Evolutionary conservation across 805 yeast genomes (phyloP), one percentile per base, ranked within the genome.

Genomic region (Cyberlindnera americana): DNA sequence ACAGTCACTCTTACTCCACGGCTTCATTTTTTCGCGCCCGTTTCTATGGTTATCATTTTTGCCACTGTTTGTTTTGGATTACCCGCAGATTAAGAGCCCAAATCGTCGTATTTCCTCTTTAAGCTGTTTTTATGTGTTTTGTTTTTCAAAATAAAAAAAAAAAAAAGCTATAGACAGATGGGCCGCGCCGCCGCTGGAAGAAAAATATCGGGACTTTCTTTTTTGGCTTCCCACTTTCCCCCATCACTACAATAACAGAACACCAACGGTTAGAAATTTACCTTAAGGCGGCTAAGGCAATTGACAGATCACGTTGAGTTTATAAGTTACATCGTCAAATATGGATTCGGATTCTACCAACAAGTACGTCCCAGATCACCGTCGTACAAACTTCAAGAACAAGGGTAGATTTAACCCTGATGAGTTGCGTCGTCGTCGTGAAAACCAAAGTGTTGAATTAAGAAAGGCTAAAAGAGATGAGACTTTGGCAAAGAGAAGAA

Each of bases 391-490:
- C 60, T 93, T 86, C 73, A 93, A 93, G 64, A 91, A 93, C 70
- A 87, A 90, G 63, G 88, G 93, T 48, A 79, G 95, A 60, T 93
- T 93, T 61, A 84, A 85, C 57, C 87, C 88, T 43, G 99, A 93
- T 62, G 99, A 93, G 72, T 78, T 93, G 56, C 86, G 99, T 66
- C 89, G 98, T 65, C 84, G 99, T 63, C 83, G 98, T 65, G 99
- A 91, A 64, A 95, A 86, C 42, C 96, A 91, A 57, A 97, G 91
- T 66, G 95, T 93, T 44, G 98, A 90, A 62, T 74, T 93, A 57
- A 78, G 99, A 69, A 93, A 95, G 70, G 95, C 90, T 47, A 90
- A 90, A 65, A 80, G 99, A 61, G 99, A 93, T 61, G 98, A 93
- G 63, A 84, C 86, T 41, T 73, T 93, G 52, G 81, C 95, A 28